Base-by-base conservation (phyloP, 768 basidiomycete species). In the Lanmaoa rubissima region DNA sequence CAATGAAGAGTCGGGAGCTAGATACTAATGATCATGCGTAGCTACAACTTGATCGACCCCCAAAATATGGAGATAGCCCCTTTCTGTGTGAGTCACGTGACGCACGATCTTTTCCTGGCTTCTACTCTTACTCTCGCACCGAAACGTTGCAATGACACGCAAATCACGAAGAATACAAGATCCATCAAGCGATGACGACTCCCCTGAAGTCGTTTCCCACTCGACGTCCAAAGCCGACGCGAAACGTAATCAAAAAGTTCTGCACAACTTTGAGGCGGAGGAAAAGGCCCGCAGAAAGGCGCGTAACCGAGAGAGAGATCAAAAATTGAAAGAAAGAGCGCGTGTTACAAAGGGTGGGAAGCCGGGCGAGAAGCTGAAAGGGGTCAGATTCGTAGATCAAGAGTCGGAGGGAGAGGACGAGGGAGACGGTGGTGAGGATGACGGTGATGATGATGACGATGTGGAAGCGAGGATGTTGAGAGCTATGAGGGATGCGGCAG, bases 181-280 rank as follows among this genome's bases (percentile, higher is more conserved):
- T 14, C 4, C 19, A 34, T 65, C 67, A 36, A 73, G 71, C 53
- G 74, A 75, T 45, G 78, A 78, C 48, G 75, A 82, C 1, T 75
- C 76, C 1, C 84, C 84, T 1, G 83, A 84, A 59, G 64, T 79
- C 0, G 63, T 85, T 17, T 72, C 81, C 0, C 78, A 79, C n/a
- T 71, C 72, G 0, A 64, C 74, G 5, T 79, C 82, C 26, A 84
- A 79, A 63, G 74, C 75, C 24, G 60, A 70, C 13, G 75, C 69
- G 9, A 71, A 75, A 56, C 73, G 70, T 40, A 68, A 69, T 47
- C 69, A 76, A 28, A 69, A 71, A n/a, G 72, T 72, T 5, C 59
- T 79, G 1, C 68, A 69, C 55, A 65, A 74, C 48, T 76, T 75
- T 21, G 68, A 75, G 36, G 68, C 62, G 9, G 71, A 66, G 8